These are phyloP conservation scores for Annulohypoxylon maeteangense DNA, from an alignment of 495 filamentous ascomycete genomes.

Conservation along the genomic window DNA sequence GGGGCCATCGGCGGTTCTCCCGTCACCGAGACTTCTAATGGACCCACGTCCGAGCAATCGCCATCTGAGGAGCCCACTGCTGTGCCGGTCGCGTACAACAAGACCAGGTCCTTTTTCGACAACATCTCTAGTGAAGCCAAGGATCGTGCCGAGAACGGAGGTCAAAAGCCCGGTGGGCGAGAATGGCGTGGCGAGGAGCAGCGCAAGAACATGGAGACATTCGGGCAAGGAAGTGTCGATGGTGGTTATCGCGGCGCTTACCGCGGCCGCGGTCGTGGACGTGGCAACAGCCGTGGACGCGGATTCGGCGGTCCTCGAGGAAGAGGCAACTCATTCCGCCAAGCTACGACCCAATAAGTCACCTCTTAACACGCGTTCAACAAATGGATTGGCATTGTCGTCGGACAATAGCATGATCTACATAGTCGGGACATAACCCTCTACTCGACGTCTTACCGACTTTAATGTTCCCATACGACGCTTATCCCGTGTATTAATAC, in stretches of 20 bases:
- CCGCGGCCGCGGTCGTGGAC: slow-evolving; percentile 73
- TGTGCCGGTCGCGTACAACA: slow-evolving; percentile 76
- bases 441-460: slow-evolving; percentile 1
- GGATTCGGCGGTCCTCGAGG: slow-evolving; percentile 57
- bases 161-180: slow-evolving; percentile 76
- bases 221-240: slow-evolving; percentile 97
- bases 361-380: not conserved
- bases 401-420: not conserved
- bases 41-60: slow-evolving; percentile 43
- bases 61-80: slow-evolving; percentile 49
- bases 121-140: slow-evolving; percentile 94
- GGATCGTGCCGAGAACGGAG: slow-evolving; percentile 80
- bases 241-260: slow-evolving; percentile 79
- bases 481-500: slow-evolving; percentile 45
- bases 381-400: not conserved
- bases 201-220: slow-evolving; percentile 96
- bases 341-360: slow-evolving; percentile 46
- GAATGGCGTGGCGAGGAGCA: slow-evolving; percentile 94
- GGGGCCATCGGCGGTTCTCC: slow-evolving; percentile 87
- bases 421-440: not conserved
- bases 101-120: slow-evolving; percentile 89
- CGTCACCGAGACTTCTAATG: slow-evolving; percentile 63
- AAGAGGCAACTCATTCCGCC: slow-evolving; percentile 51
- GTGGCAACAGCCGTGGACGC: slow-evolving; percentile 67
- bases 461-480: slow-evolving; percentile 8